Conservation (phyloP, 73 alveolate species). For the Symbiodinium natans region DNA sequence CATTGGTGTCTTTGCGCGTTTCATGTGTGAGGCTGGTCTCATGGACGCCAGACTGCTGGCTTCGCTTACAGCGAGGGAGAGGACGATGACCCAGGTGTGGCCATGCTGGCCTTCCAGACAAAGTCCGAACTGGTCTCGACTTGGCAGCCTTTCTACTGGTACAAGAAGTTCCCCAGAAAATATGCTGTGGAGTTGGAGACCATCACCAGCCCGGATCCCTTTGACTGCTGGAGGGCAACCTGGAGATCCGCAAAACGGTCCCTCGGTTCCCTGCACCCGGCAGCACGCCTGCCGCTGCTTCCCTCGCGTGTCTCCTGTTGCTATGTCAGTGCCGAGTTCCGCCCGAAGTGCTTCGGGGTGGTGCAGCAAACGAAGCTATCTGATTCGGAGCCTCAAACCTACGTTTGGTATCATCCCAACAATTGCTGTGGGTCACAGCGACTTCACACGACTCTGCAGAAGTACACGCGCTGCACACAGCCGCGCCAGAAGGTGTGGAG, state of each 20-base stretch:
- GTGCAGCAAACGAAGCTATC: background rate
- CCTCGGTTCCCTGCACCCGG: background rate
- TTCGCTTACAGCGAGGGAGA: background rate
- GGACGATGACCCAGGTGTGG: background rate
- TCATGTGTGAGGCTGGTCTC: background rate
- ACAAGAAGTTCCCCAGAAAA: background rate
- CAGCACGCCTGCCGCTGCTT: background rate
- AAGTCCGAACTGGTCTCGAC: background rate
- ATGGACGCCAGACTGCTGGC: background rate
- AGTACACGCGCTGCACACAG: background rate
- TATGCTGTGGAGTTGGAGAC: background rate
- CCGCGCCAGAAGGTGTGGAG: background rate
- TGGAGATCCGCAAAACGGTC: conserved; percentile 4
- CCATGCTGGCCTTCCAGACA: background rate
- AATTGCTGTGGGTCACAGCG: background rate
- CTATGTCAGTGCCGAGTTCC: background rate
- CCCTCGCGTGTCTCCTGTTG: background rate
- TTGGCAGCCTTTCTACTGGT: conserved; percentile 2
- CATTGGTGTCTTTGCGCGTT: too few species aligned
- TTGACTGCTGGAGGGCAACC: background rate
- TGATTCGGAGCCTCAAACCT: background rate
- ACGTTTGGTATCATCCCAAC: background rate
- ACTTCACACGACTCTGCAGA: background rate
- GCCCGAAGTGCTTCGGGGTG: conserved; percentile 4
- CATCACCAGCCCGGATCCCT: background rate